Base-by-base conservation (phyloP, 2,329 filamentous ascomycete species). In the Aurifilum marmelostoma region DNA sequence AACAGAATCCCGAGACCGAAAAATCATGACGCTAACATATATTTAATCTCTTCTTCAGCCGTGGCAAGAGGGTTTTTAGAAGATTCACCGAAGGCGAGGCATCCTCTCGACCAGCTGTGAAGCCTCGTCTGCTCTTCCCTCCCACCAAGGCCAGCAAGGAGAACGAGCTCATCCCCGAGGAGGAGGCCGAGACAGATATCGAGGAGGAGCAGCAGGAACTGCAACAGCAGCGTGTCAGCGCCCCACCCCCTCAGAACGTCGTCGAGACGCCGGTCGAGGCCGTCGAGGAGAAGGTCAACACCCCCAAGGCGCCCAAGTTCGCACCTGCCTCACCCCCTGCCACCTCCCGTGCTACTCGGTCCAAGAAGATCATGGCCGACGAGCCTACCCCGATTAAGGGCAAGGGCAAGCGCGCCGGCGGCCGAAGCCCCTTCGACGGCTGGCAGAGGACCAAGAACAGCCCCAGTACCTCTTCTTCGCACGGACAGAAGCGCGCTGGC, bases 31-130 rank as follows among this genome's bases (percentile, higher is more conserved):
- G 65, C 70, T 69, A 64, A 67, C 8, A 47, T 63, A 47, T 63
- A 8, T 34, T 34, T 8, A 16, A 21, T n/a, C 63, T 62, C 64
- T 66, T 29, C 71, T 66, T 29, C 71, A 94, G 91, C 83, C 92
- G 92, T 74, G 92, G 92, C 77, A 93, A 91, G 83, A 92, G 89
- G 77, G 83, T 92, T 68, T 93, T 93, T 81, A 89, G 89, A 78
- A 91, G 89, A 75, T 93, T 91, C 73, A 78, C 81, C 9, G 80
- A 79, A 0, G 73, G 82, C 39, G 77, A 81, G 61, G 80, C 80
- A 59, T 78, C 61, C 16, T 72, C 70, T 32, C 77, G 72, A 3
- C 56, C 65, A 32, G 47, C 60, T 39, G 69, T 94, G 76, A 90
- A 91, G 79, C 91, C 91, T 18, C 88, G 90, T 43, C 85, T 93